Evolutionary conservation across 768 basidiomycete species (phyloP).

Genomic region (Myochromella boudieri): DNA sequence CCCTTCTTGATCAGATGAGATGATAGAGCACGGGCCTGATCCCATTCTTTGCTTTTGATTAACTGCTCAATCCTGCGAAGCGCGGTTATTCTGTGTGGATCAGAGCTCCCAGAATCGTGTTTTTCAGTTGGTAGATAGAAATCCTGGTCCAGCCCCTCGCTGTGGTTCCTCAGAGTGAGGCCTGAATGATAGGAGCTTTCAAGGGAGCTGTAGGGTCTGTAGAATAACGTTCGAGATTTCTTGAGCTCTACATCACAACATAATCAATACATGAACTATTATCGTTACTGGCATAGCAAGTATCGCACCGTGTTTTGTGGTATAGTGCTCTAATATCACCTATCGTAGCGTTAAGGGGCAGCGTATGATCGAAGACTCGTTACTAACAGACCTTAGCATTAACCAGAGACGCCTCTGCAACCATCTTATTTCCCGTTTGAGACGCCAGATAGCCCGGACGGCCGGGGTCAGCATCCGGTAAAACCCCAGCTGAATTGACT

Average conservation of each 20-base stretch:
- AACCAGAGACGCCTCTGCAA: constrained; percentile 56
- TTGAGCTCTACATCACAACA: constrained; percentile 53
- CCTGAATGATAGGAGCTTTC: too few species aligned
- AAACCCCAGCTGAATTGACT: constrained; percentile 78
- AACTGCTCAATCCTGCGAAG: constrained; percentile 44
- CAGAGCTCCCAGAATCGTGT: constrained; percentile 16
- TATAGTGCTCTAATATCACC: constrained; percentile 77
- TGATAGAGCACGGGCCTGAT: constrained; percentile 48
- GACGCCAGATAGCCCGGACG: constrained; percentile 58
- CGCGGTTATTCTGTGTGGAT: constrained; percentile 31
- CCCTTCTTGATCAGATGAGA: constrained; percentile 50
- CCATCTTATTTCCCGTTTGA: constrained; percentile 42
- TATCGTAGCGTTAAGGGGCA: constrained; percentile 20
- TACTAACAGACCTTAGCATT: constrained; percentile 54
- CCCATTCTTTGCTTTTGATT: constrained; percentile 43
- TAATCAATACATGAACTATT: not conserved
- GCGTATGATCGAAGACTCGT: not conserved
- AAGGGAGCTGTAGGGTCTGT: constrained; percentile 59
- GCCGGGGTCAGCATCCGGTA: constrained; percentile 71
- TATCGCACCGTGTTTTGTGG: constrained; percentile 67
- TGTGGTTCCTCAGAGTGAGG: too few species aligned
- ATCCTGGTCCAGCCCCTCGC: too few species aligned
- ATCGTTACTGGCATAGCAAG: not conserved
- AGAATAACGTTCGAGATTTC: constrained; percentile 53
- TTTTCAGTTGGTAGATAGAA: too few species aligned